Evolutionary conservation across 140 eudicot genomes (phyloP).

Genomic region (Senecio squalidus): DNA sequence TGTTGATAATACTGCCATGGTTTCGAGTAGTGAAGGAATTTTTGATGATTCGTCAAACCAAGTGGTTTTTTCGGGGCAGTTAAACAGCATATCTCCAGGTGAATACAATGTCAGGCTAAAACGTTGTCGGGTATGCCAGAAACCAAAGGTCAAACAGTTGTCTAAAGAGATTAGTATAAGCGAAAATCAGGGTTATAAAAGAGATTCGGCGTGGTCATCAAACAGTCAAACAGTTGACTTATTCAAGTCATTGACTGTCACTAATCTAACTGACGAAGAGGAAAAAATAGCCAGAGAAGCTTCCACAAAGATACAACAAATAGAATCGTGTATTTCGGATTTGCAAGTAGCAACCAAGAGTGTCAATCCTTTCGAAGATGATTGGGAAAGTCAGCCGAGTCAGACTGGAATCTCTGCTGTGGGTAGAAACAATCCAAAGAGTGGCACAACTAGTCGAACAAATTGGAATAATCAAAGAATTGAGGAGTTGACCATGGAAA

Average conservation of each 20-base stretch:
- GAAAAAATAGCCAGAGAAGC: constrained; percentile 47
- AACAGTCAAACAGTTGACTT: constrained; percentile 4
- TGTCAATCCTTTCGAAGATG: neutral
- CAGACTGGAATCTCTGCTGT: constrained; percentile 14
- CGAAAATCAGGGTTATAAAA: constrained; percentile 18
- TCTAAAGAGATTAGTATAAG: constrained; percentile 14
- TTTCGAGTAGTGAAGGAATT: constrained; percentile 1
- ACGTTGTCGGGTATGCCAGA: constrained; percentile 46
- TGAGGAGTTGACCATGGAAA: constrained; percentile 20
- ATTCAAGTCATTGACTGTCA: constrained; percentile 9
- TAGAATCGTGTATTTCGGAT: constrained; percentile 38
- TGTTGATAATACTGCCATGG: neutral
- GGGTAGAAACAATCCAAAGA: constrained; percentile 18
- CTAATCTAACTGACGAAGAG: constrained; percentile 18
- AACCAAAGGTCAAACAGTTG: constrained; percentile 38
- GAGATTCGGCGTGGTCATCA: constrained; percentile 19
- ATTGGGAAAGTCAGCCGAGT: constrained; percentile 4
- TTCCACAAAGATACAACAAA: constrained; percentile 31
- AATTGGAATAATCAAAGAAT: constrained; percentile 8
- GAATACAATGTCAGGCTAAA: constrained; percentile 27
- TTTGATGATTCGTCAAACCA: constrained; percentile 14
- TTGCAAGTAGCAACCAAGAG: constrained; percentile 28
- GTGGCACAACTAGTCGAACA: constrained; percentile 2
- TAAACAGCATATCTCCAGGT: constrained; percentile 13
- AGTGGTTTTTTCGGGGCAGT: constrained; percentile 20